Percentiles rank a stretch among this genome's conserved stretches.
Conservation (phyloP, 495 filamentous ascomycete genomes). For the Delitschia confertaspora region DNA sequence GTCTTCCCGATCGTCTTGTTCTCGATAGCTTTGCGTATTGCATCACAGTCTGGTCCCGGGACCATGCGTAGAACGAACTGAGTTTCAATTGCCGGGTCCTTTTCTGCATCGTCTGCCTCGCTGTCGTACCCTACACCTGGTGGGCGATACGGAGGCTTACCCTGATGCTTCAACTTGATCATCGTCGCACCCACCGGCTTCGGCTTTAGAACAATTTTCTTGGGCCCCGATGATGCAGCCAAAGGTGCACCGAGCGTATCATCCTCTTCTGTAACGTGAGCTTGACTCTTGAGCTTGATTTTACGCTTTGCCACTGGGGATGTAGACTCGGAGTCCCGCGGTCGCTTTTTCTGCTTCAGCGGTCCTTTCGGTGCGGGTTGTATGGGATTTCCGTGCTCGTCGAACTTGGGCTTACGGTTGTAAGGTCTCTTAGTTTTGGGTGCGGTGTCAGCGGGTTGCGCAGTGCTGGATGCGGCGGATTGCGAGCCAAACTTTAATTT, state of each 20-base stretch:
- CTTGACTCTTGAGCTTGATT: constrained; percentile 10
- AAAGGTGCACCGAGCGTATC: background rate
- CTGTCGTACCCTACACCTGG: constrained; percentile 88
- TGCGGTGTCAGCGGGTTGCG: constrained; percentile 21
- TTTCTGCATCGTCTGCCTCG: constrained; percentile 84
- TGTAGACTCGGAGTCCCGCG: constrained; percentile 33
- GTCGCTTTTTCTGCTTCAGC: constrained; percentile 43
- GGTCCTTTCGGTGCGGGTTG: constrained; percentile 34
- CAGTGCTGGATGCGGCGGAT: constrained; percentile 15
- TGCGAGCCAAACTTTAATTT: constrained; percentile 43
- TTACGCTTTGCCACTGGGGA: constrained; percentile 24
- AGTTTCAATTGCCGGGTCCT: constrained; percentile 77
- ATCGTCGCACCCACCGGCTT: constrained; percentile 8
- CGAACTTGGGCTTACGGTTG: constrained; percentile 30
- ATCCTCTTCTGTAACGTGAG: constrained; percentile 8
- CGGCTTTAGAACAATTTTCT: constrained; percentile 9
- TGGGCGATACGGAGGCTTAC: constrained; percentile 53
- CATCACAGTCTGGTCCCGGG: constrained; percentile 76
- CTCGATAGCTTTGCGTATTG: constrained; percentile 59
- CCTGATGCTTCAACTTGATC: constrained; percentile 37
- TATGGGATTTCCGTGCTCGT: constrained; percentile 24
- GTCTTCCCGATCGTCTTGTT: constrained; percentile 63
- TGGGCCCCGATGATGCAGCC: background rate
- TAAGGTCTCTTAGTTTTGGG: constrained; percentile 32
- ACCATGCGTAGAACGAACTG: constrained; percentile 83